Evolutionary conservation across 768 basidiomycete species (phyloP).

Genomic region (Xerocomellus dryophilus): DNA sequence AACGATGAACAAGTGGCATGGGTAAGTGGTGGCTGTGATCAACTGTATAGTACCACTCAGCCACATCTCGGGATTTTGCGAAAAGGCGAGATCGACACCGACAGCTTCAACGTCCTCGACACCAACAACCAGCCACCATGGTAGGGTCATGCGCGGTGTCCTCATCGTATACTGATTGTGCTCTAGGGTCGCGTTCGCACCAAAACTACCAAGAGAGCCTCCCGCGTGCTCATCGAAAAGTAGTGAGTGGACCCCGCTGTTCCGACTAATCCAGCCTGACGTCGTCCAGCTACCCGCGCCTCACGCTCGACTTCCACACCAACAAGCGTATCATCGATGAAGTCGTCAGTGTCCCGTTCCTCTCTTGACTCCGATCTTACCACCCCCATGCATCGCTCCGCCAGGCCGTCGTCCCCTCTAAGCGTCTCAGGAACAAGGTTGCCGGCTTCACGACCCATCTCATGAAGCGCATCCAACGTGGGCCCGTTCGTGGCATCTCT

Average conservation of each 20-base stretch:
- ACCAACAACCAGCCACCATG: constrained; percentile 42
- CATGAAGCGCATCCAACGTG: constrained; percentile 99
- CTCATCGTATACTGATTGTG: constrained; percentile 12
- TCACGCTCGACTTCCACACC: constrained; percentile 99
- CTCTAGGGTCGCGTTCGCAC: constrained; percentile 96
- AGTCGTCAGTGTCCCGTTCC: constrained; percentile 60
- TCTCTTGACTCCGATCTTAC: neutral
- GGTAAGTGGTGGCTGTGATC: constrained; percentile 22
- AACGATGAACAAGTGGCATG: neutral
- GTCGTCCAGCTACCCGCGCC: constrained; percentile 82
- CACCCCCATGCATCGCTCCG: neutral
- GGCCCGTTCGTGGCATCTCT: constrained; percentile 98
- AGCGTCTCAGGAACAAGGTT: constrained; percentile 99
- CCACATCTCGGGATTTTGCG: constrained; percentile 26
- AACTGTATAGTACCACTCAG: constrained; percentile 27
- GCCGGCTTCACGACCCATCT: constrained; percentile 99
- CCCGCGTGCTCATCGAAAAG: constrained; percentile 98
- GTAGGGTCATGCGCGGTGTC: constrained; percentile 29
- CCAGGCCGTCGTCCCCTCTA: constrained; percentile 92
- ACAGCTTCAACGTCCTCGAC: constrained; percentile 27
- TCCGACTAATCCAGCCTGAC: neutral
- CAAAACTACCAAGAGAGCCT: constrained; percentile 99
- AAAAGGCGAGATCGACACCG: neutral
- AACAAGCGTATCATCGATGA: constrained; percentile 99
- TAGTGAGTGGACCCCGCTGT: constrained; percentile 57